These are phyloP conservation scores for Babesia caballi DNA, from an alignment of 169 alveolate species.

Conservation along the genomic window DNA sequence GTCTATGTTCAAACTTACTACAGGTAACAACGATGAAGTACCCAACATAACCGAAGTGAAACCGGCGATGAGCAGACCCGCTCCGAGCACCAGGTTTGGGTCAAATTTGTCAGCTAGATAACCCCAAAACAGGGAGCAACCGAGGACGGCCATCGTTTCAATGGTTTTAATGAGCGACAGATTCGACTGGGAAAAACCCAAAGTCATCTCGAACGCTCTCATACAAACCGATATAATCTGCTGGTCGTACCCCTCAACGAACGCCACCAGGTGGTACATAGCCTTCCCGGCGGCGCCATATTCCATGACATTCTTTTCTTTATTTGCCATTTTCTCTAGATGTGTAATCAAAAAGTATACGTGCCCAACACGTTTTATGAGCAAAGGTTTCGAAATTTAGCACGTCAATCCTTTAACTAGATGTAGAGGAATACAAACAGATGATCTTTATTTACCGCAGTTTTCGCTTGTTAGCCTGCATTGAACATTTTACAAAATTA, in stretches of 20 bases:
- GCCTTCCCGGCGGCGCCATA: background rate
- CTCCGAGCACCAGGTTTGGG: constrained; percentile 77
- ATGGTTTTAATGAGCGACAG: constrained; percentile 80
- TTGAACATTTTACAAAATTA: too few species aligned
- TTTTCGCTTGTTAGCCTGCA: too few species aligned
- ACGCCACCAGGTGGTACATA: constrained; percentile 3
- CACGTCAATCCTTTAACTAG: constrained; percentile 72
- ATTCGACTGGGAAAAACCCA: constrained; percentile 77
- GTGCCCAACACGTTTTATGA: constrained; percentile 51
- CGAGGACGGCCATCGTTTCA: constrained; percentile 82
- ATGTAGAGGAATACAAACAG: constrained; percentile 78
- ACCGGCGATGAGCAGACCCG: constrained; percentile 85
- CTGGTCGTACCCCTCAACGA: constrained; percentile 10
- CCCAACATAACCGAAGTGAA: constrained; percentile 78
- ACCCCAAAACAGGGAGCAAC: constrained; percentile 88
- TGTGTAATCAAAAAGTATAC: too few species aligned
- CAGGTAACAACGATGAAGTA: constrained; percentile 2
- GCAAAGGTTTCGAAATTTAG: constrained; percentile 52
- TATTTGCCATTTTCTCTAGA: background rate
- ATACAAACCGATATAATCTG: constrained; percentile 36
- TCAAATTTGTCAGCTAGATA: constrained; percentile 82
- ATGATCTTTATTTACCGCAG: too few species aligned
- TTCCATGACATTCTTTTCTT: background rate
- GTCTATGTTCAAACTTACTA: constrained; percentile 10
- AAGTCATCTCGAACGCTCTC: constrained; percentile 85